Conservation (phyloP, 2,329 filamentous ascomycete genomes). For the Alternaria triticina region DNA sequence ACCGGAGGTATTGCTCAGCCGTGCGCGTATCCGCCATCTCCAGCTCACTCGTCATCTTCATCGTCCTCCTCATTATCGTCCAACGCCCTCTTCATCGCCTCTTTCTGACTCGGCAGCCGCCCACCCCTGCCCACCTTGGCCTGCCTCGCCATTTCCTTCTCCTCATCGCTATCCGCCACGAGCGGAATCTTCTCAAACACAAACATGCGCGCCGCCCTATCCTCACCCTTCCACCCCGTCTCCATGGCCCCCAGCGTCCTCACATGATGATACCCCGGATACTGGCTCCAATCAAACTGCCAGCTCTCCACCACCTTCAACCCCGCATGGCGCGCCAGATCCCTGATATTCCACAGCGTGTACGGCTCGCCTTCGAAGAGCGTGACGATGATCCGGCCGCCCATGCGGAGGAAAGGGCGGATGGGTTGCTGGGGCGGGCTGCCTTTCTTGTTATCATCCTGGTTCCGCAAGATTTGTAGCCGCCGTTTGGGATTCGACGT, state of each 20-base stretch:
- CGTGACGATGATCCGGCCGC: slow-evolving; percentile 75
- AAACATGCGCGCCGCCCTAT: slow-evolving; percentile 55
- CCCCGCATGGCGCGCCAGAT: slow-evolving; percentile 80
- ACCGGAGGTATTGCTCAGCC: background rate
- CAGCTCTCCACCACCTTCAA: slow-evolving; percentile 74
- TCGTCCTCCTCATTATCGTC: slow-evolving; percentile 18
- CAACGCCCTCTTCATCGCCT: slow-evolving; percentile 20
- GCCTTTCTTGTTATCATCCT: background rate
- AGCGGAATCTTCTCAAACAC: slow-evolving; percentile 51
- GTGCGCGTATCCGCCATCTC: background rate
- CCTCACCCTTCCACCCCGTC: slow-evolving; percentile 58
- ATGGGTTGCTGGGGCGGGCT: background rate
- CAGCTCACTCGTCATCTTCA: background rate
- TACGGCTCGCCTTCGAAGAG: slow-evolving; percentile 95
- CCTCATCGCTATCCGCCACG: slow-evolving; percentile 31
- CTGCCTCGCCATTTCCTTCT: slow-evolving; percentile 24
- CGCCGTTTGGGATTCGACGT: slow-evolving; percentile 18
- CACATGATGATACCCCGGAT: slow-evolving; percentile 77
- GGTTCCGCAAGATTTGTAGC: slow-evolving; percentile 17
- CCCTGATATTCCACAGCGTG: slow-evolving; percentile 91
- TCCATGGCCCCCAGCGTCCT: slow-evolving; percentile 69
- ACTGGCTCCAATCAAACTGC: slow-evolving; percentile 68
- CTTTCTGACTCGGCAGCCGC: slow-evolving; percentile 10
- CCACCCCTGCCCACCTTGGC: slow-evolving; percentile 21
- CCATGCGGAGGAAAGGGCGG: slow-evolving; percentile 54